These are phyloP conservation scores for Phialophora tarda DNA, from an alignment of 2,329 filamentous ascomycete genomes.

Conservation along the genomic window DNA sequence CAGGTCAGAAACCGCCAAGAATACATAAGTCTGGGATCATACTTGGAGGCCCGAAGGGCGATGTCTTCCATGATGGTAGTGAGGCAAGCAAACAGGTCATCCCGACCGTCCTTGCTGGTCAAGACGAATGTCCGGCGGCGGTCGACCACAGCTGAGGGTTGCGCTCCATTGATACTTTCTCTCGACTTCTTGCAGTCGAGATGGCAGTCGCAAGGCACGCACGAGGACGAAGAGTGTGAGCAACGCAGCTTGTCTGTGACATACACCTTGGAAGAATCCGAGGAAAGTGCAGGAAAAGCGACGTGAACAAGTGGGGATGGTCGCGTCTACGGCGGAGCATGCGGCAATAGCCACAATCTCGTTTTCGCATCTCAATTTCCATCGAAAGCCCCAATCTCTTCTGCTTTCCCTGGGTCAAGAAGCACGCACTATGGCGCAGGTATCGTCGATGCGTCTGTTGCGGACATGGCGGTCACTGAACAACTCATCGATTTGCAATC, in stretches of 20 bases:
- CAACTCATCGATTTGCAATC: slow-evolving; percentile 30
- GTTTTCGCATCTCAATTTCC: slow-evolving; percentile 9
- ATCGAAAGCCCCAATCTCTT: background rate
- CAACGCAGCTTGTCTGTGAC: background rate
- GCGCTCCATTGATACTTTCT: slow-evolving; percentile 33
- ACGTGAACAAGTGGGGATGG: background rate
- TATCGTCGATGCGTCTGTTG: slow-evolving; percentile 20
- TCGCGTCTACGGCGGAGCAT: slow-evolving; percentile 5
- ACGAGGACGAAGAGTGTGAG: background rate
- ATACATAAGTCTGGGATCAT: slow-evolving; percentile 39
- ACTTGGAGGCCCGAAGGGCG: slow-evolving; percentile 59
- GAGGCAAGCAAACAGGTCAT: slow-evolving; percentile 35
- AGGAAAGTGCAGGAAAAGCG: background rate
- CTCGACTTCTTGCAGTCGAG: slow-evolving; percentile 29
- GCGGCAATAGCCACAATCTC: slow-evolving; percentile 11
- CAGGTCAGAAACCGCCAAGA: slow-evolving; percentile 6
- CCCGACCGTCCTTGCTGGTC: slow-evolving; percentile 35
- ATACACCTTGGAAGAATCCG: background rate
- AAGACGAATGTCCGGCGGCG: slow-evolving; percentile 35
- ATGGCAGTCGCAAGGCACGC: slow-evolving; percentile 3
- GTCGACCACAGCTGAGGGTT: slow-evolving; percentile 31
- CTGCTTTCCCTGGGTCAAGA: background rate
- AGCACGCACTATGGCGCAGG: slow-evolving; percentile 24
- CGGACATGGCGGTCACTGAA: slow-evolving; percentile 25
- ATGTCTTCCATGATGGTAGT: slow-evolving; percentile 38